A percentile compares a stretch with the other conserved stretches of the same genome.
These are phyloP conservation scores for Nicotiana obtusifolia DNA, from an alignment of 257 asterid genomes.

Conservation along the genomic window DNA sequence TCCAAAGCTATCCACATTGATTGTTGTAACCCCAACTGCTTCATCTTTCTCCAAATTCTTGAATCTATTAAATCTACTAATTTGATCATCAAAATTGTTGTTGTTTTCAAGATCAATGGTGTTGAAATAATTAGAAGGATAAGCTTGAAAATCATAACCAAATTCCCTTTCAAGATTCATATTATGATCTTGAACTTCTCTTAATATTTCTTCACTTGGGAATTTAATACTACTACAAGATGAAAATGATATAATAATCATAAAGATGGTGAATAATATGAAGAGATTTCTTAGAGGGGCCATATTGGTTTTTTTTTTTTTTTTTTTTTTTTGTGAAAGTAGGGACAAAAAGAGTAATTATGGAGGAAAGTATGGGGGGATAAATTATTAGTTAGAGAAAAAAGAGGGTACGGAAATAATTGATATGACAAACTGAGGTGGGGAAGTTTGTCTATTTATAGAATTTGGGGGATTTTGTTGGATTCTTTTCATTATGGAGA, in stretches of 20 bases:
- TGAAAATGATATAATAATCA: background rate
- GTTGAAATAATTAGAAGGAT: conserved; percentile 27
- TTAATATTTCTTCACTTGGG: background rate
- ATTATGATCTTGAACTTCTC: background rate
- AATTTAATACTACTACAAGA: background rate
- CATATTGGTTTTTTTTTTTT: background rate
- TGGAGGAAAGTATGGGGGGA: conserved; percentile 9
- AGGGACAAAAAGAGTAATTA: background rate
- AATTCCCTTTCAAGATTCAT: conserved; percentile 18
- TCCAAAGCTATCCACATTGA: conserved; percentile 42
- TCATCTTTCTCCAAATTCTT: conserved; percentile 9
- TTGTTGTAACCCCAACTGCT: conserved; percentile 18
- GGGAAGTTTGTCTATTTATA: background rate
- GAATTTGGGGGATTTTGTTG: background rate
- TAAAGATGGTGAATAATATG: background rate
- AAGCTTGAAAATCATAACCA: conserved; percentile 36
- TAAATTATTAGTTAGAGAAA: background rate
- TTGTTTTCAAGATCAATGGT: conserved; percentile 9
- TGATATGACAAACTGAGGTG: conserved; percentile 1
- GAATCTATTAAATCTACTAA: conserved; percentile 1
- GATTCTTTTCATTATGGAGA: background rate
- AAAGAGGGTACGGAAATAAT: background rate
- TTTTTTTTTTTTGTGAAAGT: background rate
- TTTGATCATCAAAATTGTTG: background rate
- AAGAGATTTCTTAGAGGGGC: background rate